Conservation (phyloP, 208 protist species). For the Acanthamoeba lenticulata region DNA sequence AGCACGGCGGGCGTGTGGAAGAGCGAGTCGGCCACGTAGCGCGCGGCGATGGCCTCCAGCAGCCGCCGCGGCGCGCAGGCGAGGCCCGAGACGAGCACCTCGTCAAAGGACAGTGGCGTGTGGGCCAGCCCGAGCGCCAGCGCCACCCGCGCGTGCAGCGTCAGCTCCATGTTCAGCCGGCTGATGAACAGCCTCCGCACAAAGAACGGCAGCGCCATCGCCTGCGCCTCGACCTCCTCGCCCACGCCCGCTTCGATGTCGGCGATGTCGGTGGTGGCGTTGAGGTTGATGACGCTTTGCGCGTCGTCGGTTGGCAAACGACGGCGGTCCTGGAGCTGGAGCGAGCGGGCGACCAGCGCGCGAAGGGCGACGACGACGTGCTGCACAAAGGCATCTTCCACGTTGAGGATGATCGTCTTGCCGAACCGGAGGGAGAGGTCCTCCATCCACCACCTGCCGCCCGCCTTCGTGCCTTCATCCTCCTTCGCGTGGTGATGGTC, state of each 20-base stretch:
- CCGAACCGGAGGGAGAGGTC: constrained; percentile 8
- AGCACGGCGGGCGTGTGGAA: constrained; percentile 33
- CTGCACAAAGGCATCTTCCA: constrained; percentile 51
- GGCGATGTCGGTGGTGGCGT: background rate
- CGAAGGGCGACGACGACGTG: background rate
- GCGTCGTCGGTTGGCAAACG: background rate
- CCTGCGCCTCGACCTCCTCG: background rate
- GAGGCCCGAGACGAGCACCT: background rate
- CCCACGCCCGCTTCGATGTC: background rate
- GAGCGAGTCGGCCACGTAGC: constrained; percentile 43
- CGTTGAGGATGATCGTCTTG: constrained; percentile 3
- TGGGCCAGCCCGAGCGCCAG: constrained; percentile 39
- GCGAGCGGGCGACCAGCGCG: background rate
- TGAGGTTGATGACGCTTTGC: background rate
- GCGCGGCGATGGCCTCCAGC: constrained; percentile 40
- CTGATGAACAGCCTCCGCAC: constrained; percentile 26
- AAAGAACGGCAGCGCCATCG: constrained; percentile 1
- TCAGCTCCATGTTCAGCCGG: constrained; percentile 43
- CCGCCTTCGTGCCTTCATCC: background rate
- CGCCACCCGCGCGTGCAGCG: constrained; percentile 11
- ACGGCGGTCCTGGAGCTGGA: background rate
- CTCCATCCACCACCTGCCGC: background rate
- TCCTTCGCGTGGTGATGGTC: background rate
- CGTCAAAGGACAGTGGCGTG: constrained; percentile 38
- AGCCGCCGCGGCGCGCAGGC: background rate